A percentile compares a stretch with the other conserved stretches of the same genome.
phyloP scores from a whole-genome alignment of 2,329 filamentous ascomycete genomes.

The Ophiostoma populinum region DNA sequence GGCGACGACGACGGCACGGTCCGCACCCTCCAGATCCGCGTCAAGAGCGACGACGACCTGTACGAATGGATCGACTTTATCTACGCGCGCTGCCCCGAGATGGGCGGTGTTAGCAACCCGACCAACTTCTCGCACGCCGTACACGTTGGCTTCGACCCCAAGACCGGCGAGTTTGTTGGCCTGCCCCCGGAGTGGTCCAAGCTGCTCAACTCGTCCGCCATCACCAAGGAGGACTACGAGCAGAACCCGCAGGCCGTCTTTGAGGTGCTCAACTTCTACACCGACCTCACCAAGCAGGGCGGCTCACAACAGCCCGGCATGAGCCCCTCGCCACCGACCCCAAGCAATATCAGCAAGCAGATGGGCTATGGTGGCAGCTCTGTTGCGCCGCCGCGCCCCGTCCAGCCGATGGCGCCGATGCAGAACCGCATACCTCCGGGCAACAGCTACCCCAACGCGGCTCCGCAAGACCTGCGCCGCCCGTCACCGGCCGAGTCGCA shows the following conservation, averaged over 20 bases:
- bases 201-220: slow-evolving; percentile 83
- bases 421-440: slow-evolving; percentile 18
- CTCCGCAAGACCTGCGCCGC: slow-evolving; percentile 19
- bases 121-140: slow-evolving; percentile 97
- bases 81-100: slow-evolving; percentile 87
- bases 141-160: slow-evolving; percentile 92
- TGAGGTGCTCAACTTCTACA: slow-evolving; percentile 73
- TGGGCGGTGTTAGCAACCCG: slow-evolving; percentile 96
- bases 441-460: slow-evolving; percentile 21
- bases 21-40: slow-evolving; percentile 76
- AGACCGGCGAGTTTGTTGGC: slow-evolving; percentile 87
- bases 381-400: slow-evolving; percentile 53
- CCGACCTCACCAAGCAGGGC: slow-evolving; percentile 63
- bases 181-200: slow-evolving; percentile 95
- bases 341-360: slow-evolving; percentile 41
- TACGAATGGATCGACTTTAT: slow-evolving; percentile 99
- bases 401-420: slow-evolving; percentile 36
- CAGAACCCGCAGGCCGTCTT: slow-evolving; percentile 81
- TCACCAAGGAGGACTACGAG: slow-evolving; percentile 97
- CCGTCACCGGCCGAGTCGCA: slow-evolving; percentile 27
- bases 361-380: slow-evolving; percentile 40
- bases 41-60: slow-evolving; percentile 89
- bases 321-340: slow-evolving; percentile 46
- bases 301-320: slow-evolving; percentile 50
- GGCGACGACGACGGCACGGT: slow-evolving; percentile 65